These are phyloP conservation scores for Phoenix roebelenii DNA, from an alignment of 176 grass and related monocot species.

Conservation along the genomic window DNA sequence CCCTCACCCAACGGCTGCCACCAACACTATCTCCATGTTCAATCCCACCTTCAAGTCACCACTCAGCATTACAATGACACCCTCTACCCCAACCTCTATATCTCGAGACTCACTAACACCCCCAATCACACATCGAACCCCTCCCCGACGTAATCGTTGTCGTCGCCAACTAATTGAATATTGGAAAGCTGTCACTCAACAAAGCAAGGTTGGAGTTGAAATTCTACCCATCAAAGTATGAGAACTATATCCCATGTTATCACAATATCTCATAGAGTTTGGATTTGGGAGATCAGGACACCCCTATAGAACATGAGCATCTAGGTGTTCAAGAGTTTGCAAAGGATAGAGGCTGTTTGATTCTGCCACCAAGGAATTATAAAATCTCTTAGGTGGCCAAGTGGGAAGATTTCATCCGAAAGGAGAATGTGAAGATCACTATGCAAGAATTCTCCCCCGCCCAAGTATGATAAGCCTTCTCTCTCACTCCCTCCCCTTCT, in stretches of 20 bases:
- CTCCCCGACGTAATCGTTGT: slow-evolving; percentile 44
- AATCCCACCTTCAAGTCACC: slow-evolving; percentile 10
- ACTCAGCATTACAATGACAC: slow-evolving; percentile 56
- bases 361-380: slow-evolving; percentile 66
- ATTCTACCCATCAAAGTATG: slow-evolving; percentile 50
- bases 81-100: slow-evolving; percentile 52
- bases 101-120: slow-evolving; percentile 48
- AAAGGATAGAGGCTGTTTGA: slow-evolving; percentile 34
- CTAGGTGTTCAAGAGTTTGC: slow-evolving; percentile 38
- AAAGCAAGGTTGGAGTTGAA: slow-evolving; percentile 54
- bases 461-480: too few relatives aligned
- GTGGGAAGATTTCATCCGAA: slow-evolving; percentile 91
- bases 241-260: slow-evolving; percentile 80
- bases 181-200: slow-evolving; percentile 58
- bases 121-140: slow-evolving; percentile 38
- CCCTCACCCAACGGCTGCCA: neutral
- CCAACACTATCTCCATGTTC: slow-evolving; percentile 1
- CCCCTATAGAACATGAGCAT: slow-evolving; percentile 55
- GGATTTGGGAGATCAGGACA: slow-evolving; percentile 61
- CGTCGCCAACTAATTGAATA: slow-evolving; percentile 44
- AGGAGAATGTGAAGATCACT: slow-evolving; percentile 92
- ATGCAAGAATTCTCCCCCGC: slow-evolving; percentile 90
- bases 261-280: slow-evolving; percentile 68
- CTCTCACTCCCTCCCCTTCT: too few relatives aligned
- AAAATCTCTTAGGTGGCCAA: slow-evolving; percentile 82